Base-by-base conservation (phyloP, 73 alveolate genomes). In the Diophrys sp. region DNA sequence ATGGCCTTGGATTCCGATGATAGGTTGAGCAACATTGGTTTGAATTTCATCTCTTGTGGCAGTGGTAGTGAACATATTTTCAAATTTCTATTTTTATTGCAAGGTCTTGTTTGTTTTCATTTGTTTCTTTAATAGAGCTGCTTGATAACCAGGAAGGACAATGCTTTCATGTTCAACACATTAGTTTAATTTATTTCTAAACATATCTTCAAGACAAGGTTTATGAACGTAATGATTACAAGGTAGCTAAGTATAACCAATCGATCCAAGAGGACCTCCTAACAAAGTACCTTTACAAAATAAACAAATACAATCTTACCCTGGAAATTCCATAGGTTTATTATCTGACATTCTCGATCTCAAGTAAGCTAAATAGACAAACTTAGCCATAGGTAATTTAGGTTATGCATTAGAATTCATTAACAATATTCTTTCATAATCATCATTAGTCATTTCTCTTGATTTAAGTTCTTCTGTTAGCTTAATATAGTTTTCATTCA, bases 171-270 rank as follows among this genome's bases (percentile, higher is more conserved):
- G 54, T 1, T 34, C 29, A n/a, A 67, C 71, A 53, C 81, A 73
- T 1, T 25, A 29, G 29, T 73, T 73, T 23, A 54, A 31, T 67
- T 67, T 57, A 62, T 33, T 66, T 31, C 85, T 14, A 23, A 77
- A 57, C 23, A 14, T 31, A 25, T 54, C 76, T 33, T 77, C 85
- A 2, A 77, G 29, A 31, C 85, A 77, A 5, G 28, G 33, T 67
- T 77, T 77, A 33, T 77, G 85, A 14, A 77, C 31, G 56, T 31
- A 29, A 27, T 77, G 85, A 5, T 67, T 33, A 23, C 85, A 77
- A 1, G 81, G 81, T 54, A 73, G 54, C 33, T 5, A 14, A 67
- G 71, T 54, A 31, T 73, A 31, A 71, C 54, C 25, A 31, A 73
- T 27, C 8, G 14, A 33, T 44, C 81, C 28, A 44, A 67, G n/a